Conservation (phyloP, 2,329 filamentous ascomycete genomes). For the Aspergillus neoniger region DNA sequence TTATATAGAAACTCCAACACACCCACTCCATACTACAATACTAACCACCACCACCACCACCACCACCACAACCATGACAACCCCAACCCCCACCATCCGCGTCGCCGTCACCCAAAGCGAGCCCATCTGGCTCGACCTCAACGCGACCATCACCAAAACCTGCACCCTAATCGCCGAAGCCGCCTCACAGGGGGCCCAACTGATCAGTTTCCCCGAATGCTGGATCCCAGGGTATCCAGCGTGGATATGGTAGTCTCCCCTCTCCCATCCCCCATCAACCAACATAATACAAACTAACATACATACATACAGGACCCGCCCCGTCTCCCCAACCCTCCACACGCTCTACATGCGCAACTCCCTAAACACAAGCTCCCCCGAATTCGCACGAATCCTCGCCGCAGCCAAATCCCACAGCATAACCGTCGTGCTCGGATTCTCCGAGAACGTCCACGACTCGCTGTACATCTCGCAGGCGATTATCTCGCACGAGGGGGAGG, state of each 20-base stretch:
- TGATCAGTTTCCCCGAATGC: slow-evolving; percentile 58
- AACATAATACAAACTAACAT: no score
- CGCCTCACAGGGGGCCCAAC: slow-evolving; percentile 53
- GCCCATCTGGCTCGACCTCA: slow-evolving; percentile 62
- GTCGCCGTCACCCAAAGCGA: slow-evolving; percentile 51
- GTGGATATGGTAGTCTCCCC: slow-evolving; percentile 39
- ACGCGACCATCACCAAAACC: slow-evolving; percentile 57
- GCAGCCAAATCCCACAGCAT: slow-evolving; percentile 40
- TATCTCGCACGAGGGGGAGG: slow-evolving; percentile 45
- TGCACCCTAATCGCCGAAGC: slow-evolving; percentile 59
- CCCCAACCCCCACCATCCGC: neutral
- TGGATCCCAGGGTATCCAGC: slow-evolving; percentile 58
- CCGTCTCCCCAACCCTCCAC: slow-evolving; percentile 32
- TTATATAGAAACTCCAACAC: no score
- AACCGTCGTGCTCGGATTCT: slow-evolving; percentile 48
- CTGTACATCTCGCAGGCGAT: slow-evolving; percentile 52
- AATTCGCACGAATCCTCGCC: slow-evolving; percentile 41
- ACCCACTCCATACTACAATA: no score
- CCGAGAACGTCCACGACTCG: slow-evolving; percentile 40
- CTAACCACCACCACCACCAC: no score
- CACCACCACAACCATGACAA: no score
- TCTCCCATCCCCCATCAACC: neutral
- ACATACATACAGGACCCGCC: slow-evolving; percentile 28
- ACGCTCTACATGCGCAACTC: slow-evolving; percentile 38
- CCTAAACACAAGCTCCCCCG: slow-evolving; percentile 29